phyloP scores from a whole-genome alignment of 2,329 filamentous ascomycete genomes.

The Xylaria sp. region DNA sequence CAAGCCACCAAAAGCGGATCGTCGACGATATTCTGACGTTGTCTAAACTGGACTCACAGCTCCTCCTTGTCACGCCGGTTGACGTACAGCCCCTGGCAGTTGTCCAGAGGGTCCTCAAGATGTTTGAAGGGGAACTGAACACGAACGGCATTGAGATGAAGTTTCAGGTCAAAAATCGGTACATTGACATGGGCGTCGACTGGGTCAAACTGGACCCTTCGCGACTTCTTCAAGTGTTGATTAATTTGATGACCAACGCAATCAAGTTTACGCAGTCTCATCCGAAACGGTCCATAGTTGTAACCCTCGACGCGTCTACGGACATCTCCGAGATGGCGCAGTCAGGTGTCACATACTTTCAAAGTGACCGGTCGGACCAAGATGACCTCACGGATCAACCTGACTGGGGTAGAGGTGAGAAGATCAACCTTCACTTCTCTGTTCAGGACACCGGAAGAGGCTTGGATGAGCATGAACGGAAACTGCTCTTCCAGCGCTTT shows the following conservation, averaged over 20 bases:
- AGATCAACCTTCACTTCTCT: constrained; percentile 76
- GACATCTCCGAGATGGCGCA: constrained; percentile 56
- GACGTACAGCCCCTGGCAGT: constrained; percentile 75
- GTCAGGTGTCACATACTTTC: constrained; percentile 59
- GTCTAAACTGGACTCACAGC: constrained; percentile 75
- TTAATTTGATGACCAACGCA: constrained; percentile 77
- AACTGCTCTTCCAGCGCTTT: constrained; percentile 73
- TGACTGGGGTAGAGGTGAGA: constrained; percentile 78
- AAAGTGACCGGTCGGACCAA: constrained; percentile 54
- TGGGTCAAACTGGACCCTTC: constrained; percentile 82
- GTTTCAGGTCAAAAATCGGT: constrained; percentile 75
- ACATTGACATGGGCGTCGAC: constrained; percentile 70
- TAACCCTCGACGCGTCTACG: constrained; percentile 72
- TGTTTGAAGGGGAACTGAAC: constrained; percentile 80
- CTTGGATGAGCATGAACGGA: constrained; percentile 71
- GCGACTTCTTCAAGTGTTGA: constrained; percentile 76
- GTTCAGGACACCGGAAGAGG: constrained; percentile 78
- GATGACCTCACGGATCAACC: constrained; percentile 60
- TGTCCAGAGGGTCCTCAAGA: constrained; percentile 75
- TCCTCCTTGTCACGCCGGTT: constrained; percentile 75
- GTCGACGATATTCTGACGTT: constrained; percentile 74
- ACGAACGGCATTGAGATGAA: constrained; percentile 77
- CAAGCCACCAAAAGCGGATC: constrained; percentile 79
- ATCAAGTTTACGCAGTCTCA: constrained; percentile 73
- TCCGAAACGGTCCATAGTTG: constrained; percentile 66